Conservation (phyloP, 2,329 filamentous ascomycete genomes). For the Aspergillus terreus region DNA sequence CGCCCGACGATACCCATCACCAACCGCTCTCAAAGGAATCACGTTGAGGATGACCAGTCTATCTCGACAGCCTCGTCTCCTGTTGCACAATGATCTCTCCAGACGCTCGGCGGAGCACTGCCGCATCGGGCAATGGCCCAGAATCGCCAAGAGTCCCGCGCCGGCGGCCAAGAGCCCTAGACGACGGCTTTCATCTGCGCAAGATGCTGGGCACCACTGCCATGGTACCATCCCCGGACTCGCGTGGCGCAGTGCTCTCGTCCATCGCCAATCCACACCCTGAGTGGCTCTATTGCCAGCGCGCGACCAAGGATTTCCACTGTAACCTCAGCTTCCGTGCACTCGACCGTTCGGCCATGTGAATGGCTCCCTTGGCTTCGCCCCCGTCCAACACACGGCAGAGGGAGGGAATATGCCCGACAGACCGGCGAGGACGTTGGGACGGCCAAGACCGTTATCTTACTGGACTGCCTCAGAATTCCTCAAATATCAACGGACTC, state of each 20-base stretch:
- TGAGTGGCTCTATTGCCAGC: constrained; percentile 1
- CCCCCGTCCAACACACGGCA: not conserved
- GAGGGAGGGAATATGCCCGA: not conserved
- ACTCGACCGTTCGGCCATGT: not conserved
- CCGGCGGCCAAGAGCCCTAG: constrained; percentile 4
- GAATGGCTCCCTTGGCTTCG: not conserved
- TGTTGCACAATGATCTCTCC: not conserved
- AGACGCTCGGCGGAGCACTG: not conserved
- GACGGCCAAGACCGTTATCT: not conserved
- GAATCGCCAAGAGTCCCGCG: constrained; percentile 5
- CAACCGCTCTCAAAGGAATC: not conserved
- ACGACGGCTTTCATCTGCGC: constrained; percentile 1
- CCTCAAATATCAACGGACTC: not conserved
- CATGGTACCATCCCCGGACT: constrained; percentile 2
- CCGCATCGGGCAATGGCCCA: constrained; percentile 3
- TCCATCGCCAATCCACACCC: not conserved
- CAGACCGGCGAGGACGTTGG: not conserved
- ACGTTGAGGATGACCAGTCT: no score
- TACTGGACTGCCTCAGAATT: not conserved
- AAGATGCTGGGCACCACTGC: not conserved
- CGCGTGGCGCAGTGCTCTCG: constrained; percentile 1
- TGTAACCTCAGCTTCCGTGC: constrained; percentile 13
- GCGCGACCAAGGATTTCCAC: constrained; percentile 9
- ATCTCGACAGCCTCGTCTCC: no score
- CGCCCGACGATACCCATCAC: not conserved